Conservation (phyloP, 2,329 filamentous ascomycete species). For the Xylaria sp. region DNA sequence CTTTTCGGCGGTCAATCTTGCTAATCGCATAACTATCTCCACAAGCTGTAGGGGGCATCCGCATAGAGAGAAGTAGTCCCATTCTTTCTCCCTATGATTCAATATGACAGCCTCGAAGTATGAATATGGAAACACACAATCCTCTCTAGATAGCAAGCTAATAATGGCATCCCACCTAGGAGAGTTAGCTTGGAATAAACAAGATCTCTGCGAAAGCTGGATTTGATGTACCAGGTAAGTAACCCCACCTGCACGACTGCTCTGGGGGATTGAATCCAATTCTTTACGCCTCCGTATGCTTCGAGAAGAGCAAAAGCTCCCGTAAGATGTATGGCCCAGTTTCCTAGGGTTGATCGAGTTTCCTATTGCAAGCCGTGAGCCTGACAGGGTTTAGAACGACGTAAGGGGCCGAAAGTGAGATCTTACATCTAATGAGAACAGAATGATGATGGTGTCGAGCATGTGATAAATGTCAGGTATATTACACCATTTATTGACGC, state of each 20-base stretch:
- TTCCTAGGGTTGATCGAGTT: neutral
- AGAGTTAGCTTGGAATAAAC: neutral
- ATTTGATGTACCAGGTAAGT: neutral
- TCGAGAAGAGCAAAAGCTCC: conserved; percentile 1
- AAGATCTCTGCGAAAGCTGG: neutral
- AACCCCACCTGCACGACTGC: conserved; percentile 1
- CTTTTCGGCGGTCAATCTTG: neutral
- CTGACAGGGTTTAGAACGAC: neutral
- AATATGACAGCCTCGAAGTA: neutral
- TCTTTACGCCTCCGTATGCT: neutral
- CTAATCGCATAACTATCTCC: neutral
- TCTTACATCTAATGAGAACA: conserved; percentile 1
- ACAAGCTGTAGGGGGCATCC: conserved; percentile 2
- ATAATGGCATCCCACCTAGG: conserved; percentile 2
- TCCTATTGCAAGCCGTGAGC: neutral
- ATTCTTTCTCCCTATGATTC: neutral
- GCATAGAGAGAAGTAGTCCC: conserved; percentile 1
- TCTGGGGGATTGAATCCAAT: conserved; percentile 1
- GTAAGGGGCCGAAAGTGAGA: neutral
- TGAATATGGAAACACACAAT: neutral
- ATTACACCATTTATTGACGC: neutral
- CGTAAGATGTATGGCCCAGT: neutral
- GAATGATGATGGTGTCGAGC: conserved; percentile 1
- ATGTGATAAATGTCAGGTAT: neutral
- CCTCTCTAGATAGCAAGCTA: neutral